Base-by-base conservation (phyloP, 352 stramenopile genomes). In the Phytophthora megakarya region DNA sequence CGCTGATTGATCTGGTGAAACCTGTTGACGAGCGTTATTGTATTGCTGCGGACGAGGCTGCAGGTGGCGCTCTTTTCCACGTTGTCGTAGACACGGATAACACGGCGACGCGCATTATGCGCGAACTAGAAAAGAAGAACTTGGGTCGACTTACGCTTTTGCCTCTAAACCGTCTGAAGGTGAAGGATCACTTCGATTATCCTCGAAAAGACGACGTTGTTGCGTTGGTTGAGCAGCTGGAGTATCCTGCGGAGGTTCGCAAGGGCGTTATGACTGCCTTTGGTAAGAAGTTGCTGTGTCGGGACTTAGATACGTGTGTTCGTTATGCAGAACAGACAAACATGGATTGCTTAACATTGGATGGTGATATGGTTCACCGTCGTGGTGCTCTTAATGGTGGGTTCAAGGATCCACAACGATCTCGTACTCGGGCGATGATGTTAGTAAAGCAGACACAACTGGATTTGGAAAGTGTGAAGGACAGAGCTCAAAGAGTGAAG, bases 1-100 rank as follows among this genome's bases (percentile, higher is more conserved):
- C 97, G n/a, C 62, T 99, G 19, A 97, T 99, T 57, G 97, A 99
- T 26, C 95, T 99, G 32, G 89, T 99, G 35, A 79, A 81, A 51
- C 88, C 87, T 25, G 73, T 86, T 0, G 87, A 93, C 26, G 83
- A 96, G 26, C 84, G 88, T 25, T 99, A 99, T 67, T 96, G 91
- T 53, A 98, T 90, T 13, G 97, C 96, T 25, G 81, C 98, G 1
- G 97, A 99, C 69, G 95, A 98, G 53, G 96, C 97, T 35, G 97
- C 97, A 5, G 95, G 97, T 9, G 97, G 95, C 30, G 84, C 88
- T 39, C 86, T 99, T 21, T 99, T 99, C 75, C 96, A 99, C 69
- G 95, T 99, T 15, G 96, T 99, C 47, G 98, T 99, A 19, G 97
- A 99, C 74, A 98, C 90, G 3, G 97, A 99, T 67, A 95, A 97